Conservation (phyloP, 179 eudicot genomes). For the Heliamphora pulchella region DNA sequence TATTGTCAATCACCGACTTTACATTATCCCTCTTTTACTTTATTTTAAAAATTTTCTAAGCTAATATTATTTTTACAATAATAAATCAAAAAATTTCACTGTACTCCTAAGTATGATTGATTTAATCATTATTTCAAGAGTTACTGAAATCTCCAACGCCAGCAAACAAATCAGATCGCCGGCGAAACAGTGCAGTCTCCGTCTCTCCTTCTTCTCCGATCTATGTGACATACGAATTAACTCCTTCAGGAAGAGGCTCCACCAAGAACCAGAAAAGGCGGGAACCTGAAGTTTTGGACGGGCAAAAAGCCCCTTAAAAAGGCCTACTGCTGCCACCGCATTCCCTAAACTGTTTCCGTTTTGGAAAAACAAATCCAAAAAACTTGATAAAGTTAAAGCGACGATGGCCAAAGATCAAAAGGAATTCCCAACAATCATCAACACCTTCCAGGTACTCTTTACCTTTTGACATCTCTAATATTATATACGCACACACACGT, state of each 20-base stretch:
- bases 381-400: background rate
- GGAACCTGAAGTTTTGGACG: background rate
- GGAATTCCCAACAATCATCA: slow-evolving; percentile 28
- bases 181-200: too few species aligned
- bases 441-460: slow-evolving; percentile 39
- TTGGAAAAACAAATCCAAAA: background rate
- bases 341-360: background rate
- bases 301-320: background rate
- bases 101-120: too few species aligned
- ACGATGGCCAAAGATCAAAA: slow-evolving; percentile 37
- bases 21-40: too few species aligned
- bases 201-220: background rate
- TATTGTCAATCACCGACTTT: too few species aligned
- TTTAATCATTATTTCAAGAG: too few species aligned
- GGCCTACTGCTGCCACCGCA: background rate
- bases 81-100: too few species aligned
- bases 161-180: too few species aligned
- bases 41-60: too few species aligned
- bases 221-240: background rate
- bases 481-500: background rate
- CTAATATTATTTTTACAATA: too few species aligned
- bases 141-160: too few species aligned
- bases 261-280: slow-evolving; percentile 13
- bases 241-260: background rate
- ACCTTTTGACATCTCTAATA: too few species aligned